Conservation (phyloP, 176 grass and related monocot genomes). For the Oryza rufipogon region DNA sequence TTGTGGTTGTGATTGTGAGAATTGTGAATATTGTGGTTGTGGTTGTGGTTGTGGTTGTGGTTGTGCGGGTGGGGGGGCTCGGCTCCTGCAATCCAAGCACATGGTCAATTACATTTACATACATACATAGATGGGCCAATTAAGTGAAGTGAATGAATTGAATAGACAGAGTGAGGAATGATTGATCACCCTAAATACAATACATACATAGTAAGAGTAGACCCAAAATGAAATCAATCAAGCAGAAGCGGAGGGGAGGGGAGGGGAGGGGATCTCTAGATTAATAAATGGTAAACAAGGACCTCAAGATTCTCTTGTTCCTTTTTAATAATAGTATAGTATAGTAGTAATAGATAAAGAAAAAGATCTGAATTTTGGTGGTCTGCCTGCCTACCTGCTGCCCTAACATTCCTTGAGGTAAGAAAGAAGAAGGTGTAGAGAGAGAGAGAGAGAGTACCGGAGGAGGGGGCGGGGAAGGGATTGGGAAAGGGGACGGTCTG, state of each 20-base stretch:
- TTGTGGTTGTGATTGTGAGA: neutral
- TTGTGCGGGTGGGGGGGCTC: neutral
- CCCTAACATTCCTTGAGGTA: neutral
- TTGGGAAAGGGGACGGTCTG: conserved; percentile 43
- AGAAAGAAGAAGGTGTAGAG: neutral
- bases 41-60: neutral
- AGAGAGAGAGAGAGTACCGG: conserved; percentile 25
- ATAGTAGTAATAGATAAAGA: neutral
- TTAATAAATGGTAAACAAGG: neutral
- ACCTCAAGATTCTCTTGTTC: neutral
- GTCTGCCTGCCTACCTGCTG: neutral
- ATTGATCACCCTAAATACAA: neutral
- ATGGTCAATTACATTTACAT: neutral
- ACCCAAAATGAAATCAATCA: neutral
- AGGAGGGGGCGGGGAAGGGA: conserved; percentile 25
- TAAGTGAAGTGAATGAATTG: neutral
- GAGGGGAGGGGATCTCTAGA: neutral
- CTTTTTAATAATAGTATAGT: neutral
- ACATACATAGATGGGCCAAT: too few relatives aligned
- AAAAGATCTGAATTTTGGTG: neutral
- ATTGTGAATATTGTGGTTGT: neutral
- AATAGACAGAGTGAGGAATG: too few relatives aligned
- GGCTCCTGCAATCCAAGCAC: neutral
- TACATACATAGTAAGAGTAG: too few relatives aligned
- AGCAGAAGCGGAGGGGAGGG: too few relatives aligned